A percentile compares a stretch with the other conserved stretches of the same genome.
These are phyloP conservation scores for Tuber magnatum DNA, from an alignment of 495 filamentous ascomycete genomes.

Conservation along the genomic window DNA sequence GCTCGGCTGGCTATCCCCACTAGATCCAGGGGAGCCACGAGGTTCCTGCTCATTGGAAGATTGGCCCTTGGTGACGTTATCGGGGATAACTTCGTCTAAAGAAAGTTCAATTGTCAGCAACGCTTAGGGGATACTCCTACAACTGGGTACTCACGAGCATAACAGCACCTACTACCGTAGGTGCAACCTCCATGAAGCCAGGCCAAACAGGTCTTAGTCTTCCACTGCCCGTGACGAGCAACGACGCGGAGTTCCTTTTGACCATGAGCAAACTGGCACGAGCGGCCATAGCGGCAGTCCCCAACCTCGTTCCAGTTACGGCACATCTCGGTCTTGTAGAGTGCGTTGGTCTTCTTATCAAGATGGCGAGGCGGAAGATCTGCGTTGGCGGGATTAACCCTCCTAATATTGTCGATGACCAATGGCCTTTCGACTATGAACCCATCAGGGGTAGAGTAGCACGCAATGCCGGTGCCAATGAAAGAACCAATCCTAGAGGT, in stretches of 20 bases:
- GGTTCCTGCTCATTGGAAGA: constrained; percentile 14
- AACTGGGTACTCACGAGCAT: constrained; percentile 31
- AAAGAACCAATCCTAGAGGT: background rate
- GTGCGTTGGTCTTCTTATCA: constrained; percentile 38
- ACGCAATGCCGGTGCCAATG: background rate
- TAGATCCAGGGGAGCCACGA: constrained; percentile 5
- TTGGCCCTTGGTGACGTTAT: background rate
- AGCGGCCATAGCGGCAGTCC: constrained; percentile 38
- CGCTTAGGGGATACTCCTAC: background rate
- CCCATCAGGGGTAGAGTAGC: background rate
- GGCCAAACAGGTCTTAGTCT: constrained; percentile 39
- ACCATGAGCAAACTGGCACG: constrained; percentile 40
- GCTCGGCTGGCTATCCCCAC: constrained; percentile 17
- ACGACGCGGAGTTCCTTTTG: constrained; percentile 35
- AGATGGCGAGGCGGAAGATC: constrained; percentile 31
- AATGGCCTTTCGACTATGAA: background rate
- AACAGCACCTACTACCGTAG: constrained; percentile 39
- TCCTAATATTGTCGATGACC: background rate
- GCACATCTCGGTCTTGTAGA: constrained; percentile 41
- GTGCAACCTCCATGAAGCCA: constrained; percentile 40
- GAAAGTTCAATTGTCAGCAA: background rate
- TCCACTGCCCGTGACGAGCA: constrained; percentile 39
- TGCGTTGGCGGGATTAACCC: background rate
- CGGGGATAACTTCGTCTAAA: constrained; percentile 27
- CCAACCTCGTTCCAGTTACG: constrained; percentile 38